These are phyloP conservation scores for Citeromyces siamensis DNA, from an alignment of 1,139 yeast genomes.

Conservation along the genomic window DNA sequence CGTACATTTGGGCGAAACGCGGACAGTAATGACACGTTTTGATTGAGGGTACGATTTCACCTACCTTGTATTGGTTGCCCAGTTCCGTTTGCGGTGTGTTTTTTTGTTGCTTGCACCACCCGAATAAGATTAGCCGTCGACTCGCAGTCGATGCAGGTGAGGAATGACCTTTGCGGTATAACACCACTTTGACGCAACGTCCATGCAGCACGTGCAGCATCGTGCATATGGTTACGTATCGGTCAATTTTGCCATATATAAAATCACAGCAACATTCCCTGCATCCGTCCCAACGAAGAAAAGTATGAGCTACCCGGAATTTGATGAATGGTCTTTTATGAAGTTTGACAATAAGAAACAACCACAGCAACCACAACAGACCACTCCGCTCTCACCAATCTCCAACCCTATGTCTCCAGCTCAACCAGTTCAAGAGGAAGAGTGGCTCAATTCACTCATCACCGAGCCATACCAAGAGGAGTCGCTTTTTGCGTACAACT, in stretches of 20 bases:
- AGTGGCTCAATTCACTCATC: conserved; percentile 1
- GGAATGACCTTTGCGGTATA: conserved; percentile 3
- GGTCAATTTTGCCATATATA: too few relatives aligned
- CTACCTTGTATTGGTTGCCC: too few relatives aligned
- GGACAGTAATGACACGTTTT: neutral
- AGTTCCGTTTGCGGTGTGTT: too few relatives aligned
- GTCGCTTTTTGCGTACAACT: neutral
- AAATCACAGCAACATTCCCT: too few relatives aligned
- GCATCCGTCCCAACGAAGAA: neutral
- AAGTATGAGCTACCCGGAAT: neutral
- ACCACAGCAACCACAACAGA: neutral
- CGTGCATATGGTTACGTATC: too few relatives aligned
- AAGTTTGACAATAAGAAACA: neutral
- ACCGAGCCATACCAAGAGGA: conserved; percentile 2
- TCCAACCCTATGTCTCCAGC: conserved; percentile 2
- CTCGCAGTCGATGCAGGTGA: conserved; percentile 2
- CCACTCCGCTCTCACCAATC: neutral
- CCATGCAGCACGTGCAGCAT: conserved; percentile 1
- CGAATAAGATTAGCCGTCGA: too few relatives aligned
- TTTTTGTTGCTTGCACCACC: too few relatives aligned
- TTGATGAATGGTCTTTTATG: conserved; percentile 2
- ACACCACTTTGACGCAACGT: conserved; percentile 2
- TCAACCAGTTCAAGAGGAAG: neutral
- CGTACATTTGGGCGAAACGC: neutral
- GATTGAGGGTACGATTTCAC: too few relatives aligned